Percentiles rank a stretch among this genome's conserved stretches.
Conservation (phyloP, 345 rosid genomes). For the Litchi chinensis region DNA sequence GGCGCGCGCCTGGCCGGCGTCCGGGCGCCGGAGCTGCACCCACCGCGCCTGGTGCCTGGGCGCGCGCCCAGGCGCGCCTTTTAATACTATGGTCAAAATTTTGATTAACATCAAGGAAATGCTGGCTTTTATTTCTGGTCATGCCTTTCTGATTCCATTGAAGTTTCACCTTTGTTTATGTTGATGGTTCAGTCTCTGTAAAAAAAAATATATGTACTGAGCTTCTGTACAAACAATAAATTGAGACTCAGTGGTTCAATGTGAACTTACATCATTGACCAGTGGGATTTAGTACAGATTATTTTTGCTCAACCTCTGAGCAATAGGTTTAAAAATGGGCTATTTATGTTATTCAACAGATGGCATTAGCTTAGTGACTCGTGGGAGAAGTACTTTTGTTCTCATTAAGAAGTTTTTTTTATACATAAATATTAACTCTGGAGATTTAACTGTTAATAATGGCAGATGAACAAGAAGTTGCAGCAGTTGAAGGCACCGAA, state of each 20-base stretch:
- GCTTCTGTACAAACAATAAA: neutral
- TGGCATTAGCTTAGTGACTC: neutral
- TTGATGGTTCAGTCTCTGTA: neutral
- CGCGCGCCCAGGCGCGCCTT: no score
- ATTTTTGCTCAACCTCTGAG: neutral
- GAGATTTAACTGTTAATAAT: constrained; percentile 3
- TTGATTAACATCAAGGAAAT: neutral
- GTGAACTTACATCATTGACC: neutral
- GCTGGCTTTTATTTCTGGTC: neutral
- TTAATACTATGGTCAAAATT: no score
- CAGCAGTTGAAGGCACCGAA: constrained; percentile 96
- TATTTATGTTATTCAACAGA: neutral
- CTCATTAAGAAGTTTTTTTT: neutral
- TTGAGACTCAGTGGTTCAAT: neutral
- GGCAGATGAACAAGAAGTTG: constrained; percentile 93
- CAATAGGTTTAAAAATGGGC: neutral
- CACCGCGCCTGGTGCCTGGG: no score
- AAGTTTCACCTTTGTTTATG: neutral
- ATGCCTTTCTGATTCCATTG: neutral
- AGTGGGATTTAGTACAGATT: neutral
- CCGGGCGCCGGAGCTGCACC: no score
- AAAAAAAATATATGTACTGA: neutral
- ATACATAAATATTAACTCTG: constrained; percentile 1
- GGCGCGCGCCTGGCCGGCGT: no score
- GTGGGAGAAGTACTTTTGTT: neutral